phyloP scores from a whole-genome alignment of 192 early-diverging fungal genomes.

The Entophlyctis luteolus region DNA sequence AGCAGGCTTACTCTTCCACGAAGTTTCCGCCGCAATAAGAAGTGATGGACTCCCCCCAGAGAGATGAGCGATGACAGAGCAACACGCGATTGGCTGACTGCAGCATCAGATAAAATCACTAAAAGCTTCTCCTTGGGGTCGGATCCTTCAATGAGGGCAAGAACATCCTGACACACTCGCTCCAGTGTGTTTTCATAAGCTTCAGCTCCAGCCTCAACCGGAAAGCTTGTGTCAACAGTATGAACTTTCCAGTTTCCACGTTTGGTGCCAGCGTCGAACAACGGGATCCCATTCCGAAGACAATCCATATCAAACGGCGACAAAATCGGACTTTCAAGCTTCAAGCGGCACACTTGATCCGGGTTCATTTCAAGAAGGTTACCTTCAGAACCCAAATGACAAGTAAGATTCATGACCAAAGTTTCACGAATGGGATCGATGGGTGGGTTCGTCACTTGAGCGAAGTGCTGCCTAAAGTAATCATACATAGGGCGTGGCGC shows the following conservation, averaged over 20 bases:
- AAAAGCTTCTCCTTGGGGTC: slow-evolving; percentile 52
- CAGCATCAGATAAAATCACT: slow-evolving; percentile 78
- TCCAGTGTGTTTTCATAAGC: slow-evolving; percentile 81
- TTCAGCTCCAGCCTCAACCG: slow-evolving; percentile 63
- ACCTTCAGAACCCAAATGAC: slow-evolving; percentile 90
- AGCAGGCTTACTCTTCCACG: slow-evolving; percentile 84
- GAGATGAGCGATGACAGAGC: slow-evolving; percentile 83
- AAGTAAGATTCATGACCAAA: slow-evolving; percentile 94
- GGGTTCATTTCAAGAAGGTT: slow-evolving; percentile 86
- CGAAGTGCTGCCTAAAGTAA: slow-evolving; percentile 96
- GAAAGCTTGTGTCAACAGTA: slow-evolving; percentile 85
- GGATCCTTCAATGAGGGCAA: slow-evolving; percentile 72
- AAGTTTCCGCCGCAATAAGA: slow-evolving; percentile 81
- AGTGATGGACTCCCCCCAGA: slow-evolving; percentile 89
- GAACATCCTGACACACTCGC: slow-evolving; percentile 80
- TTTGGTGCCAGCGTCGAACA: slow-evolving; percentile 18
- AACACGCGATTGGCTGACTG: slow-evolving; percentile 61
- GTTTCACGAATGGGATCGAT: slow-evolving; percentile 99
- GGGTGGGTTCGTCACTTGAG: slow-evolving; percentile 97
- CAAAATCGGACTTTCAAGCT: slow-evolving; percentile 82
- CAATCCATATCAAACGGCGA: slow-evolving; percentile 77
- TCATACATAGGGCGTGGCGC: slow-evolving; percentile 89
- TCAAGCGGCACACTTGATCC: slow-evolving; percentile 72
- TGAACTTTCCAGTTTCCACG: slow-evolving; percentile 73
- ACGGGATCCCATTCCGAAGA: slow-evolving; percentile 64